These are phyloP conservation scores for Epichloe brachyelytri DNA, from an alignment of 2,329 filamentous ascomycete species.

Conservation along the genomic window DNA sequence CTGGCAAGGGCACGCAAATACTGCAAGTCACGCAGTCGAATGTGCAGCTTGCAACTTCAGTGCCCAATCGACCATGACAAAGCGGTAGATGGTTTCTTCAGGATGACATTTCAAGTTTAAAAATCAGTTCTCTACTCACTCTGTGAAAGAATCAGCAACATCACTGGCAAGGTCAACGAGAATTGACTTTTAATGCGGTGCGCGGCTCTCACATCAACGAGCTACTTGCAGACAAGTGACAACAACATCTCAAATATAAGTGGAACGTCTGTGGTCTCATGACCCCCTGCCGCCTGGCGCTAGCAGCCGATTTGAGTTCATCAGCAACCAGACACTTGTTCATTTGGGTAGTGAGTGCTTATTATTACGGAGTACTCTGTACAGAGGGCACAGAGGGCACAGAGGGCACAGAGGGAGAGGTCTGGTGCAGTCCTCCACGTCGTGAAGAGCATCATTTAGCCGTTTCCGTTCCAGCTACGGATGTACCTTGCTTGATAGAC, in stretches of 20 bases:
- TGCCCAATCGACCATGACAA: not conserved
- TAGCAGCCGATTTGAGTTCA: slow-evolving; percentile 13
- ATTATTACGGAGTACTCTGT: no score
- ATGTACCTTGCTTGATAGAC: no score
- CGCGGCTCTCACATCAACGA: slow-evolving; percentile 5
- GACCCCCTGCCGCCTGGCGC: slow-evolving; percentile 19
- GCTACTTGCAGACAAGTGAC: slow-evolving; percentile 5
- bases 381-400: no score
- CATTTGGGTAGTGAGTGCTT: not conserved
- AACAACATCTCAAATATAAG: slow-evolving; percentile 5
- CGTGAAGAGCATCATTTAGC: not conserved
- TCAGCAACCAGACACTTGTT: not conserved
- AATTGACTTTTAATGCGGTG: not conserved
- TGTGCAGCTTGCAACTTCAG: not conserved
- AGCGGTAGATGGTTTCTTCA: not conserved
- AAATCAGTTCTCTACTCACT: not conserved
- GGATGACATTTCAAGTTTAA: no score
- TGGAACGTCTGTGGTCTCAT: slow-evolving; percentile 18
- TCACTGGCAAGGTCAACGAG: not conserved
- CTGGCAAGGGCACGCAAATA: not conserved
- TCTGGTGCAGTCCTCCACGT: not conserved
- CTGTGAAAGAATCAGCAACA: not conserved
- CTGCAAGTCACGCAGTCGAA: not conserved
- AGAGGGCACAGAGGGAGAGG: not conserved
- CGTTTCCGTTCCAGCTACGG: not conserved